Base-by-base conservation (phyloP, 1,284 basidiomycete genomes). In the Gastroboletus turbinatus region DNA sequence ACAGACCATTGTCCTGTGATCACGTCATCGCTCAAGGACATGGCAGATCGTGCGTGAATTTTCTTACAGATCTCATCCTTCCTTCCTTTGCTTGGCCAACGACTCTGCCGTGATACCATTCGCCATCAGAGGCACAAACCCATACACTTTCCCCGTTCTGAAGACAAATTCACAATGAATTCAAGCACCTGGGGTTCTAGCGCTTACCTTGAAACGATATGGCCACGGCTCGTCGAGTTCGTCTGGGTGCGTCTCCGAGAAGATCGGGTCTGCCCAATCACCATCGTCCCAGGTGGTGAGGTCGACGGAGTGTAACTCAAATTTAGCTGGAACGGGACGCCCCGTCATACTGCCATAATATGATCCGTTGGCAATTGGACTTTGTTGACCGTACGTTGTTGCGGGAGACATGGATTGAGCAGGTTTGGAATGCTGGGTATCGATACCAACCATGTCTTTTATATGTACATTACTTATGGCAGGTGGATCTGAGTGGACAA, bases 181-280 rank as follows among this genome's bases (percentile, higher is more conserved):
- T 39, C 29, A 14, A 16, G 33, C 21, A 17, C 7, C 5, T 16
- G 14, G 32, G 23, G 4, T 6, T 14, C 16, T 39, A 16, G 39
- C 27, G 36, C 59, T 42, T 63, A 82, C 83, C 67, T 74, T 67
- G 67, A 85, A 85, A 16, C 74, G 74, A 61, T 80, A 84, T 27
- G 75, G 72, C 72, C 80, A 82, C 0, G 81, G 71, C n/a, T 85
- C 80, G 50, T 83, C 77, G 8, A 83, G 70, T 54, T 78, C 74
- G 25, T 68, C 63, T n/a, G 81, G 76, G 42, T 73, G 68, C 11
- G 63, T 66, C 49, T 72, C 73, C 33, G 40, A 35, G 38, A 53
- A 71, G n/a, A 53, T 11, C 4, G 50, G 25, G 27, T 56, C 32
- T n/a, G 49, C 47, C 60, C 67, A 72, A 14, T 27, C 4, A 3